Base-by-base conservation (phyloP, 2,329 filamentous ascomycete species). In the Alternaria novae-zelandiae region DNA sequence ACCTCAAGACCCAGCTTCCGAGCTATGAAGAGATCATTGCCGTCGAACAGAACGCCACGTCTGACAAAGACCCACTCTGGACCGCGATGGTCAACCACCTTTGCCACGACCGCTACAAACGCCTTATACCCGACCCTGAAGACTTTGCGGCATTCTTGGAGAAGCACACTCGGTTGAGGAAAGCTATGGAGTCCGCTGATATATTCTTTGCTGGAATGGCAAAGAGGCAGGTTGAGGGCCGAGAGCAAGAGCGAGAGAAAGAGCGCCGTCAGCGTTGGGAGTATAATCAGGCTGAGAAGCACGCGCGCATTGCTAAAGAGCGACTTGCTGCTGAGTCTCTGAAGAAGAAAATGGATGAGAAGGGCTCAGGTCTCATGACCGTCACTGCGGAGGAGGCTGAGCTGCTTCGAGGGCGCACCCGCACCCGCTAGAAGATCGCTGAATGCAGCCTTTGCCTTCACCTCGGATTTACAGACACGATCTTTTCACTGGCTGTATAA, bases 21-120 rank as follows among this genome's bases (percentile, higher is more conserved):
- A 45, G 36, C 8, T 69, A 70, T n/a, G 51, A 64, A 15, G 64
- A 70, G 58, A 70, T 71, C 17, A 17, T 32, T 2, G 44, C 43
- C 9, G 53, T 71, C n/a, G 64, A 62, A 43, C 12, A 45, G n/a
- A 64, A 59, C 30, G 44, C 43, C 2, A 59, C 55, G 8, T 60
- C 58, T 13, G 32, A 60, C 17, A 59, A 60, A 28, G 64, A 71
- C 36, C 66, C 68, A 3, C 49, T 69, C 3, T 70, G 62, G 64
- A 69, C 66, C 2, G 11, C 26, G 5, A 67, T 71, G 62, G 59
- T 71, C 21, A 70, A 71, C 23, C 55, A 61, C 32, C 62, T 71
- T 5, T 51, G 53, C 17, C 46, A 67, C 26, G 32, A 49, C 4
- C 67, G 62, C 17, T 26, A 56, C 46, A 51, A 55, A 20, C 20